Evolutionary conservation across 1,139 yeast species (phyloP).

Genomic region (Petasospora rhodanensis): DNA sequence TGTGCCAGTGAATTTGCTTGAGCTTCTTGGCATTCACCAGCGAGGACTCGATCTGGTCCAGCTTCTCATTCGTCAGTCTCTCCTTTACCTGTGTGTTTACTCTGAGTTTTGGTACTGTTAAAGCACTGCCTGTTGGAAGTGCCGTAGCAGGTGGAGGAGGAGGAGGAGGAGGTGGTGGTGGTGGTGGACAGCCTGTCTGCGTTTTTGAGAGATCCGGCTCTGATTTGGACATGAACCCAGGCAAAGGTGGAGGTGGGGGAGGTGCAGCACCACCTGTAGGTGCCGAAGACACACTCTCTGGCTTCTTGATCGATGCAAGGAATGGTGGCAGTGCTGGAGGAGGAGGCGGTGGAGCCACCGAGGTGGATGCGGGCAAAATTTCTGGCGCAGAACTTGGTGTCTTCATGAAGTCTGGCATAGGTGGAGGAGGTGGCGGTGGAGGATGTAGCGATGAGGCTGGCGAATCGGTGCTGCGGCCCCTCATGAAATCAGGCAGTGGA

Average conservation of each 20-base stretch:
- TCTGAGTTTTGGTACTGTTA: too few species aligned
- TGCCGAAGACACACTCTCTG: background rate
- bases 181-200: too few species aligned
- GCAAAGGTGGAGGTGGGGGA: slow-evolving; percentile 27
- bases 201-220: too few species aligned
- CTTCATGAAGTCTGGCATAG: slow-evolving; percentile 19
- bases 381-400: too few species aligned
- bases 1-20: slow-evolving; percentile 97
- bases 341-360: too few species aligned
- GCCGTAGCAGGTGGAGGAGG: slow-evolving; percentile 1
- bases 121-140: too few species aligned
- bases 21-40: slow-evolving; percentile 44
- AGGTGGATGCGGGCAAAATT: too few species aligned
- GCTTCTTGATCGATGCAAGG: background rate
- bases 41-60: slow-evolving; percentile 5
- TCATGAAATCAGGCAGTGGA: too few species aligned
- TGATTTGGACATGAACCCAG: slow-evolving; percentile 20
- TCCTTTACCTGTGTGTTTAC: too few species aligned
- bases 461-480: too few species aligned
- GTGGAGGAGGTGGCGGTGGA: slow-evolving; percentile 24
- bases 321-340: slow-evolving; percentile 24
- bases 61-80: slow-evolving; percentile 4
- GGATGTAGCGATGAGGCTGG: background rate
- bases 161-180: background rate
- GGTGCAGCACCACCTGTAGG: slow-evolving; percentile 20